Percentiles rank a stretch among this genome's conserved stretches.
phyloP scores from a whole-genome alignment of 768 basidiomycete species.

The Omphalotus guepiniiformis region DNA sequence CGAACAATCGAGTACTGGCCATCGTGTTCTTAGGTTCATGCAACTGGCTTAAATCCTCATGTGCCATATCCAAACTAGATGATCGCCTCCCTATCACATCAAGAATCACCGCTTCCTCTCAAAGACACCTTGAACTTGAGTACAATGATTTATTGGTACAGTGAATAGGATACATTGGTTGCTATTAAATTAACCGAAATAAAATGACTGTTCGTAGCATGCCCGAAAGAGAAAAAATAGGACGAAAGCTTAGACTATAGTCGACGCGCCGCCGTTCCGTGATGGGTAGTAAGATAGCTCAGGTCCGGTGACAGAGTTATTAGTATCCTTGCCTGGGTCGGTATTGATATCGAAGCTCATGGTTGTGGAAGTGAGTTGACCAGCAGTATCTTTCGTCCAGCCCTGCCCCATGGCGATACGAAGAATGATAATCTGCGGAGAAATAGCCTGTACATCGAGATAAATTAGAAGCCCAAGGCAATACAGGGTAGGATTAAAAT shows the following conservation, averaged over 20 bases:
- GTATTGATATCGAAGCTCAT: conserved; percentile 1
- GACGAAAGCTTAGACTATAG: background rate
- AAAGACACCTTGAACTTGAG: too few relatives aligned
- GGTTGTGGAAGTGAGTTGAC: conserved; percentile 3
- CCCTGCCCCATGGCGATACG: conserved; percentile 8
- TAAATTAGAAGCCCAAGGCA: background rate
- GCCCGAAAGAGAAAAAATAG: background rate
- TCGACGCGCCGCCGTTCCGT: background rate
- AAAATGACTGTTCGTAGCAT: too few relatives aligned
- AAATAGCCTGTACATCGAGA: conserved; percentile 2
- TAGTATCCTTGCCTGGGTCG: background rate
- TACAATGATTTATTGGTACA: too few relatives aligned
- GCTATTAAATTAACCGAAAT: too few relatives aligned
- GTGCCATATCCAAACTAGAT: too few relatives aligned
- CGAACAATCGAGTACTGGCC: too few relatives aligned
- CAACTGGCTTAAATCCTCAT: too few relatives aligned
- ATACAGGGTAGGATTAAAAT: background rate
- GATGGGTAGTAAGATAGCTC: background rate
- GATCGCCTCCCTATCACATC: too few relatives aligned
- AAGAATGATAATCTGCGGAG: conserved; percentile 10
- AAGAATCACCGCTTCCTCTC: too few relatives aligned
- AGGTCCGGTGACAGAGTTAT: background rate
- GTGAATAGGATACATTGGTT: too few relatives aligned
- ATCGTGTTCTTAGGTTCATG: too few relatives aligned
- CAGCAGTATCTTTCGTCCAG: conserved; percentile 11